phyloP scores from a whole-genome alignment of 192 early-diverging fungal species.

The Piromyces sp. region DNA sequence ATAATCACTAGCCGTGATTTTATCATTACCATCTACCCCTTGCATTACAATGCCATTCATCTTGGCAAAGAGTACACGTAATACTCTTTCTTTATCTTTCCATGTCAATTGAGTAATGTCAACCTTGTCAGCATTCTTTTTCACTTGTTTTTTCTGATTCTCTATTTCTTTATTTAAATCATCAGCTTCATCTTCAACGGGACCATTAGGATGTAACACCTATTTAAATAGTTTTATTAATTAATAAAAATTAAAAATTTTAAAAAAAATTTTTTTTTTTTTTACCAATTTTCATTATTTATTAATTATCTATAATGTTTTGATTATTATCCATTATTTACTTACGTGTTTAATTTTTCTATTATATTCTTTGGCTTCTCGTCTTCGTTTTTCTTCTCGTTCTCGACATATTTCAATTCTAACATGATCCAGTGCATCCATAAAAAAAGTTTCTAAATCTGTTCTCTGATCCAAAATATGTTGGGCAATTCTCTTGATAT shows the following conservation, averaged over 20 bases:
- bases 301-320: background rate
- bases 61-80: conserved; percentile 39
- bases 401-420: conserved; percentile 15
- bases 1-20: background rate
- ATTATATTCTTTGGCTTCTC: conserved; percentile 15
- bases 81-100: conserved; percentile 36
- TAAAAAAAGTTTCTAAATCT: conserved; percentile 39
- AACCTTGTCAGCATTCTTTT: background rate
- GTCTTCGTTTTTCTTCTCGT: conserved; percentile 8
- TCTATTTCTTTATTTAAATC: background rate
- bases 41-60: conserved; percentile 33
- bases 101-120: conserved; percentile 29
- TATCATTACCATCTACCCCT: background rate
- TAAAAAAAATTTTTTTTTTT: no score
- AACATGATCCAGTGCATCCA: conserved; percentile 38
- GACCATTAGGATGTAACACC: background rate
- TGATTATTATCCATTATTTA: conserved; percentile 5
- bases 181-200: background rate
- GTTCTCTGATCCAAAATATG: conserved; percentile 42
- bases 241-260: no score
- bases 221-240: background rate
- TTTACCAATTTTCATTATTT: no score
- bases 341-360: conserved; percentile 20
- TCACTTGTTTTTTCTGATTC: background rate
- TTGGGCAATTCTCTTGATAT: conserved; percentile 29